Base-by-base conservation (phyloP, 83 land plant genomes). In the Diphasiastrum complanatum region DNA sequence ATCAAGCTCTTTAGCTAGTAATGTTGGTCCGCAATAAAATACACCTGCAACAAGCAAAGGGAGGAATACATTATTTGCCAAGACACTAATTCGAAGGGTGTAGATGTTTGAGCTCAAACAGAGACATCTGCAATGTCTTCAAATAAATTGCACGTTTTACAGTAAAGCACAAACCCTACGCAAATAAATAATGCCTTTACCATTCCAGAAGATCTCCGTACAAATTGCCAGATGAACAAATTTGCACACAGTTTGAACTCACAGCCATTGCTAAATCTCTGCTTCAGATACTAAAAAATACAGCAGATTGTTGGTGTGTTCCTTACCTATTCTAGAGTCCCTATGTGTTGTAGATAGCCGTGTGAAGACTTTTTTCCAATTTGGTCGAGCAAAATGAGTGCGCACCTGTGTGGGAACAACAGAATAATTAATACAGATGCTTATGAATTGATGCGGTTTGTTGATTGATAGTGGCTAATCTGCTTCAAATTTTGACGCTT, bases 21-120 rank as follows among this genome's bases (percentile, higher is more conserved):
- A 74, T 14, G 82, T 79, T 5, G 83, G 76, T 1, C 97, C 97
- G 51, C 97, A 91, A 49, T 91, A 91, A 77, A 91, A 91, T 2
- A 91, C 97, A 26, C 97, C 97, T 90, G 86, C 48, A 70, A 4
- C 16, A 5, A 53, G 3, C 4, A 26, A 26, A 4, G 5, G 27
- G 57, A 16, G 20, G 14, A 25, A 4, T 26, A 6, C 27, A 3
- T 20, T n/a, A 5, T 2, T 26, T 14, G 8, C 28, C 3, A 24
- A 5, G 28, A 27, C 4, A 31, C 6, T 24, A 53, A 4, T 2
- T 3, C n/a, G 18, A 53, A 4, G 18, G 20, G 33, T 18, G 47
- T 32, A 3, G 20, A 34, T 35, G 18, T 29, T n/a, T n/a, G n/a
- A n/a, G n/a, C n/a, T n/a, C 37, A 33, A 14, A 30, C n/a, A n/a